Evolutionary conservation across 331 rosid genomes (phyloP).

Genomic region (Pyrus hybrid): DNA sequence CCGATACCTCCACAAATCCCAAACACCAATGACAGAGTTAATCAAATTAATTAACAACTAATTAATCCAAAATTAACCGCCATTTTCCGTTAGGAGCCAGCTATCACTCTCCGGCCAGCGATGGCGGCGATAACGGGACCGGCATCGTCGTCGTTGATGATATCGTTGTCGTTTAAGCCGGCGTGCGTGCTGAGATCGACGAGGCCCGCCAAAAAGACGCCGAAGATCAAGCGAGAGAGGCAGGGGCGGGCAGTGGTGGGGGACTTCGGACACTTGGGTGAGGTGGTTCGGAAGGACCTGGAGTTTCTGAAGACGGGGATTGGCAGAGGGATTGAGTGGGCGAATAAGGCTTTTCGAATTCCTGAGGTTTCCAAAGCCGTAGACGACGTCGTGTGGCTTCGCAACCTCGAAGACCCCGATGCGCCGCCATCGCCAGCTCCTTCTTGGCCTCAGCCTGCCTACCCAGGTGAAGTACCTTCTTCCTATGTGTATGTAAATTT

Average conservation of each 20-base stretch:
- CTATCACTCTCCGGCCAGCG: not conserved
- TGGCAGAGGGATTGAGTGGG: constrained; percentile 57
- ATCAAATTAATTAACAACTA: not conserved
- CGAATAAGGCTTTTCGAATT: constrained; percentile 52
- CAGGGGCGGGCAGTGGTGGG: constrained; percentile 38
- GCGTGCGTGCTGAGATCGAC: constrained; percentile 15
- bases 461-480: constrained; percentile 51
- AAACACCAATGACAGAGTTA: not conserved
- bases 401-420: constrained; percentile 62
- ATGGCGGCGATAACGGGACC: constrained; percentile 28
- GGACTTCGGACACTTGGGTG: constrained; percentile 53
- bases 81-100: not conserved
- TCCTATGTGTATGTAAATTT: not conserved
- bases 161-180: constrained; percentile 19
- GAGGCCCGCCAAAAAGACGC: constrained; percentile 11
- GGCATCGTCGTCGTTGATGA: no score
- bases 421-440: constrained; percentile 40
- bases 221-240: constrained; percentile 11
- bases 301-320: constrained; percentile 59
- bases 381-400: constrained; percentile 72
- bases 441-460: constrained; percentile 68
- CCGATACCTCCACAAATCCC: not conserved
- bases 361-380: constrained; percentile 50
- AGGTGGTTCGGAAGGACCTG: constrained; percentile 61
- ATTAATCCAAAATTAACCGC: not conserved